Percentiles rank a stretch among this genome's conserved stretches.
Conservation (phyloP, 495 filamentous ascomycete genomes). For the Sabuloglossum arenarium region DNA sequence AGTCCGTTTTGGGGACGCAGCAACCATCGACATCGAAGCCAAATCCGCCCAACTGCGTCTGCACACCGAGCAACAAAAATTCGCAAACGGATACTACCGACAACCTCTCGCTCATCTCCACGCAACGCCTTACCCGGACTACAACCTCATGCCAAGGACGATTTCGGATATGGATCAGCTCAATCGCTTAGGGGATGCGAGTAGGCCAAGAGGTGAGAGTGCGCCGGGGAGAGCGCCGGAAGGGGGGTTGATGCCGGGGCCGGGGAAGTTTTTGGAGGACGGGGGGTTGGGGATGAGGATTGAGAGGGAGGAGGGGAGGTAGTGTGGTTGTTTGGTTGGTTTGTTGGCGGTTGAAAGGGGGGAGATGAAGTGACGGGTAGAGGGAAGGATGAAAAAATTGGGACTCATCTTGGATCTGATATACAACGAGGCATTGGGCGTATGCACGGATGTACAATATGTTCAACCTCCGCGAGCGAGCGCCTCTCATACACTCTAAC, state of each 20-base stretch:
- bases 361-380: too few relatives aligned
- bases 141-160: background rate
- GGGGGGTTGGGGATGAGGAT: too few relatives aligned
- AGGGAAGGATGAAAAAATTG: too few relatives aligned
- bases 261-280: too few relatives aligned
- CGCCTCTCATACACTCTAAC: too few relatives aligned
- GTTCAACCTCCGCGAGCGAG: too few relatives aligned
- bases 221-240: background rate
- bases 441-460: background rate
- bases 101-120: background rate
- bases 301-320: too few relatives aligned
- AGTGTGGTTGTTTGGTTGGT: too few relatives aligned
- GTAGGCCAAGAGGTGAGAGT: background rate
- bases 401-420: too few relatives aligned
- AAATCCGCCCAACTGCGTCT: background rate
- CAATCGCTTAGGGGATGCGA: too few relatives aligned
- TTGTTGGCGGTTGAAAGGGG: too few relatives aligned
- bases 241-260: too few relatives aligned
- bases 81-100: background rate
- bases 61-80: background rate
- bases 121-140: background rate
- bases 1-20: background rate
- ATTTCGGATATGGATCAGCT: background rate
- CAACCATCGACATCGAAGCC: background rate
- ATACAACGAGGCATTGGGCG: background rate